A percentile compares a stretch with the other conserved stretches of the same genome.
These are phyloP conservation scores for Kazachstania viticola DNA, from an alignment of 805 yeast genomes.

Conservation along the genomic window DNA sequence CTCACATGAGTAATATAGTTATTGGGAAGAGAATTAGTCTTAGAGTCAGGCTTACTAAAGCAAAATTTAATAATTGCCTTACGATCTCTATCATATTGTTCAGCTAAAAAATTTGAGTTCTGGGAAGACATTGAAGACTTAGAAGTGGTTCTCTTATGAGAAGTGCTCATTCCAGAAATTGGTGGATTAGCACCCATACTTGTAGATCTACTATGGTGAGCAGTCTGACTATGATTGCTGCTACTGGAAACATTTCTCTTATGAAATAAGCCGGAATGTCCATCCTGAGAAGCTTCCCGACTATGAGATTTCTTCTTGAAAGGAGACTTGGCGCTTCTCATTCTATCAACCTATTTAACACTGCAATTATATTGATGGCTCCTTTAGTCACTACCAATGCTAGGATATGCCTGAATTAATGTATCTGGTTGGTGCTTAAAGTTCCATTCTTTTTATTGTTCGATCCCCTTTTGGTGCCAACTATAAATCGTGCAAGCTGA, in stretches of 20 bases:
- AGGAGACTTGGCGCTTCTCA: conserved; percentile 28
- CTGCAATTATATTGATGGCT: no score
- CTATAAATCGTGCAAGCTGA: no score
- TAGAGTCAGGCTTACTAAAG: conserved; percentile 34
- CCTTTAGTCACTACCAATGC: no score
- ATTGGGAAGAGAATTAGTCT: conserved; percentile 34
- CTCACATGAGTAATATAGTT: conserved; percentile 68
- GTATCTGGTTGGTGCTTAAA: no score
- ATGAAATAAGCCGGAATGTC: conserved; percentile 7
- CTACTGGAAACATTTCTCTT: conserved; percentile 13
- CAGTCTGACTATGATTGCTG: conserved; percentile 2
- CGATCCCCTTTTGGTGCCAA: no score
- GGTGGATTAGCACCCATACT: conserved; percentile 16
- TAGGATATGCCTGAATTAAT: no score
- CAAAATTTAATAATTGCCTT: conserved; percentile 36
- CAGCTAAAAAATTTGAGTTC: conserved; percentile 33
- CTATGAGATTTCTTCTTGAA: conserved; percentile 26
- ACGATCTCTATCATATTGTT: conserved; percentile 47
- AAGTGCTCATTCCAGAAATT: conserved; percentile 12
- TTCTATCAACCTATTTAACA: no score
- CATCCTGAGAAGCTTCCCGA: conserved; percentile 25
- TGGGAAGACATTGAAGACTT: conserved; percentile 25
- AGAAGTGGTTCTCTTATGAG: conserved; percentile 26
- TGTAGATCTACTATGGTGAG: conserved; percentile 7
- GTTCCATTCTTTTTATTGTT: no score